Evolutionary conservation across 2,329 filamentous ascomycete species (phyloP).

Genomic region (Aspergillus piperis): DNA sequence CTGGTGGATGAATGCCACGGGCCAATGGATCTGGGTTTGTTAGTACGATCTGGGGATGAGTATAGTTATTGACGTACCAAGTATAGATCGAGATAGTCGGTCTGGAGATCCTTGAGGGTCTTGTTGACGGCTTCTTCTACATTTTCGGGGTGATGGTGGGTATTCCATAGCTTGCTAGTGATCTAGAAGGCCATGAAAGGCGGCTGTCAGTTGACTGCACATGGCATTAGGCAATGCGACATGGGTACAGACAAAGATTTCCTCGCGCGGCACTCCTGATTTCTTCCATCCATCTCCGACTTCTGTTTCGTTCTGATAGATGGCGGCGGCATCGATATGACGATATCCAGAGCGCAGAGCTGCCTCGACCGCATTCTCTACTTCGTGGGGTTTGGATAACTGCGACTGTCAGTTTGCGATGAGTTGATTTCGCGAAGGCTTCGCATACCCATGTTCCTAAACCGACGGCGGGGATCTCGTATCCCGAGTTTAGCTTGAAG

Average conservation of each 20-base stretch:
- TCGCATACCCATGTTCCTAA: constrained; percentile 44
- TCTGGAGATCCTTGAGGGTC: constrained; percentile 53
- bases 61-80: constrained; percentile 43
- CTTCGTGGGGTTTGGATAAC: constrained; percentile 44
- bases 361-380: constrained; percentile 50
- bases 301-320: constrained; percentile 36
- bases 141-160: constrained; percentile 51
- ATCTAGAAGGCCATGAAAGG: constrained; percentile 35
- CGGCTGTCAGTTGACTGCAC: neutral
- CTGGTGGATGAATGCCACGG: constrained; percentile 32
- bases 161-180: constrained; percentile 63
- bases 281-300: constrained; percentile 37
- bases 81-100: constrained; percentile 57
- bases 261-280: constrained; percentile 33
- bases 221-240: constrained; percentile 16
- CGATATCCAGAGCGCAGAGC: constrained; percentile 45
- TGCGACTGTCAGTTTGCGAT: constrained; percentile 14
- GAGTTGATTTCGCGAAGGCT: neutral
- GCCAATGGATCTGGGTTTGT: constrained; percentile 36
- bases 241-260: constrained; percentile 33
- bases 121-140: constrained; percentile 53
- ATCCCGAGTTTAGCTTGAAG: constrained; percentile 47
- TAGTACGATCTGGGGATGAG: neutral
- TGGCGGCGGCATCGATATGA: constrained; percentile 50
- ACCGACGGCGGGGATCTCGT: constrained; percentile 45